Evolutionary conservation across 2,329 filamentous ascomycete species (phyloP).

Genomic region (Pyrenochaeta sp.): DNA sequence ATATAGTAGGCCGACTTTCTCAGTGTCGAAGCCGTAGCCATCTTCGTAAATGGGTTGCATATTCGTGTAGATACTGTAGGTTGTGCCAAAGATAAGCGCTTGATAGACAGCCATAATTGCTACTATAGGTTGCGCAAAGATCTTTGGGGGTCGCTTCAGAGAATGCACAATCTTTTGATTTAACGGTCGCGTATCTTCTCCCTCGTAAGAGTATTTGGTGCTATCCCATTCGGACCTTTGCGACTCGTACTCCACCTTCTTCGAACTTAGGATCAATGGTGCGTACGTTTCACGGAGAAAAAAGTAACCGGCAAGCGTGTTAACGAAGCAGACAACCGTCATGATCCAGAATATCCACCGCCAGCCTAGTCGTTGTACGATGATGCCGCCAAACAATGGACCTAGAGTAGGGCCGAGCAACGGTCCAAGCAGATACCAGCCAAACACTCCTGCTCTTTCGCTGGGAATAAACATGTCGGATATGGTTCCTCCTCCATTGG

Average conservation of each 20-base stretch:
- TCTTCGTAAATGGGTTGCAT: slow-evolving; percentile 57
- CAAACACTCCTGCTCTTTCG: slow-evolving; percentile 57
- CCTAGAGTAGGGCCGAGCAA: slow-evolving; percentile 55
- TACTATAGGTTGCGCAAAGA: slow-evolving; percentile 57
- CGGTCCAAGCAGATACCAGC: slow-evolving; percentile 56
- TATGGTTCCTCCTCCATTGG: slow-evolving; percentile 62
- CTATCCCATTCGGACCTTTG: slow-evolving; percentile 30
- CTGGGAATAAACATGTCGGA: slow-evolving; percentile 60
- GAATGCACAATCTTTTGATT: slow-evolving; percentile 48
- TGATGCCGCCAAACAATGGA: slow-evolving; percentile 55
- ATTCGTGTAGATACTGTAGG: slow-evolving; percentile 59
- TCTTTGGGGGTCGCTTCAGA: slow-evolving; percentile 52
- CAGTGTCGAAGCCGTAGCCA: slow-evolving; percentile 56
- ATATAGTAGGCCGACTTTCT: slow-evolving; percentile 57
- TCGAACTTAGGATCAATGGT: slow-evolving; percentile 50
- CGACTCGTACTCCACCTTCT: slow-evolving; percentile 47
- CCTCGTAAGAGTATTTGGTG: slow-evolving; percentile 53
- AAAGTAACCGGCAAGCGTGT: slow-evolving; percentile 54
- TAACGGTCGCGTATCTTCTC: slow-evolving; percentile 53
- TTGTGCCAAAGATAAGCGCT: slow-evolving; percentile 58
- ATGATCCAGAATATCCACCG: slow-evolving; percentile 60
- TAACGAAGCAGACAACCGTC: slow-evolving; percentile 53
- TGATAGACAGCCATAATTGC: slow-evolving; percentile 57
- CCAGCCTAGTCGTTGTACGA: slow-evolving; percentile 57
- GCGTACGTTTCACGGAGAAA: slow-evolving; percentile 57